phyloP scores from a whole-genome alignment of 1,284 basidiomycete genomes.

The Ceratobasidium theobromae region DNA sequence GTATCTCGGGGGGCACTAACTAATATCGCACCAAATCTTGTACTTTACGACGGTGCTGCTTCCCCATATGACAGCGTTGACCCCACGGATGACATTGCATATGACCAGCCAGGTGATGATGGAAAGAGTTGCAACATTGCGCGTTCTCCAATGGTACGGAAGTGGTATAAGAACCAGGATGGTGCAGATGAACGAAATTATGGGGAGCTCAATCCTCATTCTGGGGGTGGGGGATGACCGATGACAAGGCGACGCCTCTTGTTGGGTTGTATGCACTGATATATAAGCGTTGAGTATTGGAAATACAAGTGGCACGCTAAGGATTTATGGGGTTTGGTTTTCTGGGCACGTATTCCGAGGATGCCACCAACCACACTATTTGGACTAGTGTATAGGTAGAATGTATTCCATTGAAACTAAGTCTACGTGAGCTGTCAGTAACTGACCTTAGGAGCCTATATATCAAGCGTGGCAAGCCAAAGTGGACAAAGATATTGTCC shows the following conservation, averaged over 20 bases:
- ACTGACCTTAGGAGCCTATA: too few species aligned
- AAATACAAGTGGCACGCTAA: too few species aligned
- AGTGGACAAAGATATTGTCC: too few species aligned
- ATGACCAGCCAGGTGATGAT: constrained; percentile 60
- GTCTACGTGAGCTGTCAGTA: too few species aligned
- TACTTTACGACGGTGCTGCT: constrained; percentile 39
- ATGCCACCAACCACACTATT: too few species aligned
- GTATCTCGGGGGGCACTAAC: constrained; percentile 39
- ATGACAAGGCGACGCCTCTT: neutral
- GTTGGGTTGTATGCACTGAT: constrained; percentile 10
- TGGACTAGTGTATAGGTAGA: too few species aligned
- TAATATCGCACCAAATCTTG: constrained; percentile 47
- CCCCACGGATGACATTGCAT: constrained; percentile 53
- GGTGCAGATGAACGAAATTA: constrained; percentile 38
- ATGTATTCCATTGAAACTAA: too few species aligned
- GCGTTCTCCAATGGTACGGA: constrained; percentile 50
- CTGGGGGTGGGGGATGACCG: neutral
- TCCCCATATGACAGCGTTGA: constrained; percentile 53
- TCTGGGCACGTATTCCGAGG: too few species aligned
- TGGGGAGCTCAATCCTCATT: constrained; percentile 32
- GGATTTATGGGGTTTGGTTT: too few species aligned
- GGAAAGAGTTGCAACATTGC: constrained; percentile 58
- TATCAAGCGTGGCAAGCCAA: too few species aligned
- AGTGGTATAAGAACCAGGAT: constrained; percentile 43
- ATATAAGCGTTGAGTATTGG: too few species aligned